A percentile compares a stretch with the other conserved stretches of the same genome.
phyloP scores from a whole-genome alignment of 805 yeast species.

The Debaryomyces castellii region DNA sequence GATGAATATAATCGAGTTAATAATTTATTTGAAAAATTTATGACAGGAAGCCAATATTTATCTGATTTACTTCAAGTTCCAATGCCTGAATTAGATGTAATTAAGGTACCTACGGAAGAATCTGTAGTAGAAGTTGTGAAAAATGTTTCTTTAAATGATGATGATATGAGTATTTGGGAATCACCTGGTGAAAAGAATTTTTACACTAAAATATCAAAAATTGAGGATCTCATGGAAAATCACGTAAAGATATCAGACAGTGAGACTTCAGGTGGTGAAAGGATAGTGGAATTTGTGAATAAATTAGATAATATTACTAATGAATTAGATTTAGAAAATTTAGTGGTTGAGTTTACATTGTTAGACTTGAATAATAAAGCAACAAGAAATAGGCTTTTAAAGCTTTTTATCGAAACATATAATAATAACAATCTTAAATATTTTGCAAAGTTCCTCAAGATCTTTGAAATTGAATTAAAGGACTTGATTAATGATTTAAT shows the following conservation, averaged over 20 bases:
- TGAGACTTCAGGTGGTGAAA: conserved; percentile 31
- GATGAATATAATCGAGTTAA: conserved; percentile 28
- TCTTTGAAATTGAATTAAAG: conserved; percentile 48
- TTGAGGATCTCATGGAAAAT: conserved; percentile 16
- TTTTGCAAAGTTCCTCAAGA: conserved; percentile 69
- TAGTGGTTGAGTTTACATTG: conserved; percentile 48
- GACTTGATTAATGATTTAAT: conserved; percentile 54
- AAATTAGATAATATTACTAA: conserved; percentile 43
- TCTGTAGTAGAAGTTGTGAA: conserved; percentile 22
- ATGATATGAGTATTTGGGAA: conserved; percentile 53
- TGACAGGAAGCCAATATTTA: conserved; percentile 40
- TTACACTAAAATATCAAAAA: conserved; percentile 54
- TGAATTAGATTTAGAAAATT: conserved; percentile 50
- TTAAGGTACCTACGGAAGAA: conserved; percentile 8
- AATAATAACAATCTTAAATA: conserved; percentile 47
- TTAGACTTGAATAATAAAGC: conserved; percentile 68
- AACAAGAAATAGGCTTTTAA: conserved; percentile 58
- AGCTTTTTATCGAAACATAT: conserved; percentile 51
- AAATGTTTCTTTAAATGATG: conserved; percentile 20
- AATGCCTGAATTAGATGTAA: conserved; percentile 21
- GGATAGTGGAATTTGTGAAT: conserved; percentile 41
- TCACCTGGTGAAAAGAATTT: conserved; percentile 63
- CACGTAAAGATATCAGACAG: not conserved
- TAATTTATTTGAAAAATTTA: conserved; percentile 46
- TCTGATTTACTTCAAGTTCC: conserved; percentile 35